Evolutionary conservation across 306 rosid species (phyloP).

Genomic region (Lathyrus tuberosus): DNA sequence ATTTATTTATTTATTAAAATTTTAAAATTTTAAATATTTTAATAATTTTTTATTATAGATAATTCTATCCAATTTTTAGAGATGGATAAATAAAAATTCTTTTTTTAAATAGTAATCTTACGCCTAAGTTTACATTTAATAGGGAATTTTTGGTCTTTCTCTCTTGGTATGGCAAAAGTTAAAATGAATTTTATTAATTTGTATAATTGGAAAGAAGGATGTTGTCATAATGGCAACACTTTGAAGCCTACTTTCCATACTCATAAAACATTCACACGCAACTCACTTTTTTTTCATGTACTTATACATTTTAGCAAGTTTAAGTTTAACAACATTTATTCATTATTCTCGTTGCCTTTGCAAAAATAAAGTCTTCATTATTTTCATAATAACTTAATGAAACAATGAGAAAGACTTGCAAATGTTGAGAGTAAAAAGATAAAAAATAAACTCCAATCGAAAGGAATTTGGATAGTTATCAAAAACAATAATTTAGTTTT

Average conservation of each 20-base stretch:
- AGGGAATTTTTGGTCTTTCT: background rate
- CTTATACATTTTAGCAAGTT: background rate
- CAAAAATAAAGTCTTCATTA: background rate
- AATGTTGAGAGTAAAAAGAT: background rate
- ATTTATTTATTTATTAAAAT: too few species aligned
- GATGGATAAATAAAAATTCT: too few species aligned
- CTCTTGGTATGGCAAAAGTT: background rate
- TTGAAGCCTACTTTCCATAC: conserved; percentile 27
- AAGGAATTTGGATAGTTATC: too few species aligned
- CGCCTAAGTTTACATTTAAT: background rate
- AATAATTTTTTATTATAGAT: too few species aligned
- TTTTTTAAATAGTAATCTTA: too few species aligned
- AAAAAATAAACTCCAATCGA: background rate
- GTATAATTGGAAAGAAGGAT: conserved; percentile 4
- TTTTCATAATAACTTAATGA: background rate
- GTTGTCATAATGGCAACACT: conserved; percentile 50
- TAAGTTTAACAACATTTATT: too few species aligned
- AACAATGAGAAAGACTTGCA: background rate
- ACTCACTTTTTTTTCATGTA: conserved; percentile 25
- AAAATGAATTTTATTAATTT: background rate
- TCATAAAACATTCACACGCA: background rate
- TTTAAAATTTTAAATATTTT: too few species aligned
- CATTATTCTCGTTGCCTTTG: too few species aligned
- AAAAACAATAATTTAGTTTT: too few species aligned
- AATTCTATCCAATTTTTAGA: too few species aligned